Evolutionary conservation across 2,329 filamentous ascomycete genomes (phyloP), one percentile per base, ranked within the genome.

Genomic region (Aspergillus neoniger): DNA sequence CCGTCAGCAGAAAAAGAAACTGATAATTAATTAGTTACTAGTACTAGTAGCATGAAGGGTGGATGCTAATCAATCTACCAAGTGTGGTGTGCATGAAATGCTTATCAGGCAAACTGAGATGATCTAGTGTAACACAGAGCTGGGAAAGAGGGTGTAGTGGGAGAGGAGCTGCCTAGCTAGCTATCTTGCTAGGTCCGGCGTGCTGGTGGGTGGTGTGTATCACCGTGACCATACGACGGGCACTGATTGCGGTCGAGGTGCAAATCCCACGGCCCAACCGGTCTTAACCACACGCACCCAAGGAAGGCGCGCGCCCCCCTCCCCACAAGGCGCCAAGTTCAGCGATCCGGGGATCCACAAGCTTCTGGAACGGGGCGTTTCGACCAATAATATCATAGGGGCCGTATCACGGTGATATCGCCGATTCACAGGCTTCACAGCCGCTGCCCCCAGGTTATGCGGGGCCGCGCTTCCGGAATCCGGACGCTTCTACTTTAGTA

Each of bases 301-400:
- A 12, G 49, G 36, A 41, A 52, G 32, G 32, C 32, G 32, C 32
- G 30, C 30, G 32, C 32, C 32, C 32, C 32, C 32, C 28, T 47
- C 61, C 62, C 65, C 66, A 67, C 66, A 68, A 60, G 62, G 63
- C 58, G 61, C 64, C 63, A 63, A 65, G 63, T 53, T 63, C 48
- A 63, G 60, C 59, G 64, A 67, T 67, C 65, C 32, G 56, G 55
- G 52, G 63, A 63, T 63, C 65, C 65, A 66, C 64, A 67, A 66
- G 55, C 65, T 68, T 68, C 66, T 68, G 66, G 66, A 68, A 68
- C 61, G 57, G 57, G n/a, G 56, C 23, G 15, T 54, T 36, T 58
- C 21, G 25, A 4, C 65, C 65, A 67, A 65, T 67, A 17, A 64
- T 2, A 54, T 14, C 6, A 12, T 17, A 25, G 14, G 14, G 25